phyloP scores from a whole-genome alignment of 1,284 basidiomycete genomes.

The Paramarasmius palmivorus region DNA sequence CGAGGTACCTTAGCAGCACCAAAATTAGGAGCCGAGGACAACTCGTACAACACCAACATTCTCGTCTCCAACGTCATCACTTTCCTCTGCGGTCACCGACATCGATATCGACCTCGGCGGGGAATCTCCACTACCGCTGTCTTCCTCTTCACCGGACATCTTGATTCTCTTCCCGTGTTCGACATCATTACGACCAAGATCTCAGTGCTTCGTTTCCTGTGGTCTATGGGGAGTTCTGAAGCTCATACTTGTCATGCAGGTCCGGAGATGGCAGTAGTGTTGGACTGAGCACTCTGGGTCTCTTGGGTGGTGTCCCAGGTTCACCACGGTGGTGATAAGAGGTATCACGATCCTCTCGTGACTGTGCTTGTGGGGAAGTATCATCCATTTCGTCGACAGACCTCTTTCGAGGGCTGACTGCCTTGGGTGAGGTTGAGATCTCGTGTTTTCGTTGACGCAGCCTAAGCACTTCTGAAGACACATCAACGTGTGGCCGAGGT shows the following conservation, averaged over 20 bases:
- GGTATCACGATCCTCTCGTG: not conserved
- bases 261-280: not conserved
- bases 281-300: constrained; percentile 12
- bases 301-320: constrained; percentile 14
- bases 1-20: not conserved
- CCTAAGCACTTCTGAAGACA: too few relatives aligned
- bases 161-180: constrained; percentile 33
- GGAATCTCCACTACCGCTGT: not conserved
- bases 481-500: too few relatives aligned
- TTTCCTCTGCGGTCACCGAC: too few relatives aligned
- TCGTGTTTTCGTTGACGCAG: too few relatives aligned
- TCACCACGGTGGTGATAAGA: not conserved
- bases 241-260: not conserved
- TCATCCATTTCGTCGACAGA: too few relatives aligned
- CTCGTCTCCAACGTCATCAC: not conserved
- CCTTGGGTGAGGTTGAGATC: too few relatives aligned
- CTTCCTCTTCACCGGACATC: constrained; percentile 1
- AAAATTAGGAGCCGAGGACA: not conserved
- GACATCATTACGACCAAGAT: constrained; percentile 15
- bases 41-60: not conserved
- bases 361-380: too few relatives aligned
- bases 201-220: constrained; percentile 26
- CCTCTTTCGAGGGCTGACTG: too few relatives aligned
- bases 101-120: not conserved
- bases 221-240: not conserved